Evolutionary conservation across 108 stramenopile genomes (phyloP), one percentile per base, ranked within the genome.

Genomic region (Cyclotella choctawhatcheeana): DNA sequence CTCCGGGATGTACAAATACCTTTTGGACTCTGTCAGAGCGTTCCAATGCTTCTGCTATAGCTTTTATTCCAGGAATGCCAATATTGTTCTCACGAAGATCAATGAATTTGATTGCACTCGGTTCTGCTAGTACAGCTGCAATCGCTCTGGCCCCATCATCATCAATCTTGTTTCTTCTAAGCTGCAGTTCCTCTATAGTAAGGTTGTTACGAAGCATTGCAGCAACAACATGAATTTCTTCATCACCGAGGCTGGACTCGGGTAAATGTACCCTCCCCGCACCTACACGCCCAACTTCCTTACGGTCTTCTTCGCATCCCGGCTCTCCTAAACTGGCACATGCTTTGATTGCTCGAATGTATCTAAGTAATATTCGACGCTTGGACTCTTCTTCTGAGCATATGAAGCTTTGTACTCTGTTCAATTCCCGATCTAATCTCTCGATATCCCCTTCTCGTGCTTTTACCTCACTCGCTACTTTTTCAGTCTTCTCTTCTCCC

Each of bases 1-100:
- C 92, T 22, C 91, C 91, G 0, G 89, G 89, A 64, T 95, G 94
- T 5, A 93, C 94, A 64, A 92, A 86, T 25, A 95, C 94, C 70
- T 95, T 90, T 8, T 85, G 69, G 8, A 92, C 84, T 29, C 86
- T 63, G 56, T 79, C 77, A 37, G 82, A 78, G 34, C 91, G 73
- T 34, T 89, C 89, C 48, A 95, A 72, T 26, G 92, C 89, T 40
- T 93, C 94, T 37, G 89, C 94, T 31, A 92, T 76, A 16, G 73
- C 68, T 64, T 85, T 83, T 31, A 93, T 69, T n/a, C 91, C 94
- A 45, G 70, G 51, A 17, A 67, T 54, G 26, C 80, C 59, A 32
- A 95, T 60, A 7, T 55, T 55, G 71, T 93, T 95, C 37, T 87
- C 86, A 16, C 90, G 74, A 21, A 95, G 69, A 69, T 95, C 92